phyloP scores from a whole-genome alignment of 345 rosid genomes.

The Aegle marmelos region DNA sequence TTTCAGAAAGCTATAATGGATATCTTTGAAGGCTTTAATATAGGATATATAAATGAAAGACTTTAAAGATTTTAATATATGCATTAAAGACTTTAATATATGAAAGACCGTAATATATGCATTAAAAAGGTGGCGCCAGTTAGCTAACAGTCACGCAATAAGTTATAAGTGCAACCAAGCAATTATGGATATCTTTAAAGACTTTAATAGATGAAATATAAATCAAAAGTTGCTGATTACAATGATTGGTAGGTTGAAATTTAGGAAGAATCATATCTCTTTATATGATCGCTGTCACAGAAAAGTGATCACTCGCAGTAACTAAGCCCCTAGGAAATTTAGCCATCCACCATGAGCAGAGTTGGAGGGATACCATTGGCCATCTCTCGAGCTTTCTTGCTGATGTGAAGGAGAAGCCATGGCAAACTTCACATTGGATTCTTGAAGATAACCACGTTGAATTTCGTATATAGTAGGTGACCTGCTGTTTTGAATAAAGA shows the following conservation, averaged over 20 bases:
- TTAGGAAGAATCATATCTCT: background rate
- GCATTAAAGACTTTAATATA: no score
- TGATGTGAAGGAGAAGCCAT: background rate
- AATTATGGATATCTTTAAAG: background rate
- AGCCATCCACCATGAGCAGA: background rate
- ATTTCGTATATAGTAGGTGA: conserved; percentile 7
- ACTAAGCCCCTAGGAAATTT: background rate
- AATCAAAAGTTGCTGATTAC: background rate
- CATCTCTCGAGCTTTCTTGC: background rate
- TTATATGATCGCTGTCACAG: background rate
- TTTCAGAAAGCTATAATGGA: background rate
- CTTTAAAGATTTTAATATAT: no score
- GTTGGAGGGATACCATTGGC: background rate
- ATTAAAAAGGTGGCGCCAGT: background rate
- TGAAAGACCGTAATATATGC: no score
- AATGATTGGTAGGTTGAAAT: background rate
- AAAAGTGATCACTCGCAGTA: background rate
- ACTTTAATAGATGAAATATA: background rate
- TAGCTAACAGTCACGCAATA: background rate
- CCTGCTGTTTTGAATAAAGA: conserved; percentile 2
- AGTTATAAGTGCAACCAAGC: background rate
- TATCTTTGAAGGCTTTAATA: background rate
- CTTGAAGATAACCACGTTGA: background rate
- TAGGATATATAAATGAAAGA: background rate
- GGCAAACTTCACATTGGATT: conserved; percentile 9